Evolutionary conservation across 2,329 filamentous ascomycete genomes (phyloP), one percentile per base, ranked within the genome.

Genomic region (Ascochyta lentis): DNA sequence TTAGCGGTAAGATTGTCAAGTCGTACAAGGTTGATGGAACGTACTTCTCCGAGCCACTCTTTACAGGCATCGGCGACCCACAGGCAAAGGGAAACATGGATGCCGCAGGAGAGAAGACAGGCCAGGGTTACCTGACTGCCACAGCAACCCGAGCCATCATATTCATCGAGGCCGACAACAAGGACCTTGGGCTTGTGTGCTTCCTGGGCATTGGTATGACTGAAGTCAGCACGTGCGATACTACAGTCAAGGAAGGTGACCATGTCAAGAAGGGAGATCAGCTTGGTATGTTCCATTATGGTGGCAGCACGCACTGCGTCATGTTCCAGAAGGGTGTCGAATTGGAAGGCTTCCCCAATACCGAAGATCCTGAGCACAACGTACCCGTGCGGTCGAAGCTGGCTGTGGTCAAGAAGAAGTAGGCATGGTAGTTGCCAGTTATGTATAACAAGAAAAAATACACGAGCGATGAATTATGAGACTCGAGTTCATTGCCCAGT

Each of bases 251-350:
- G 63, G 83, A 87, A 67, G 89, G 88, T 0, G 81, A 91, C 69
- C 80, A 81, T 48, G 68, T 92, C 15, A 79, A 79, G 48, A 92
- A 91, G 79, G 90, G 90, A 1, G 84, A 91, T 4, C 78, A 91
- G 76, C 79, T 87, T 35, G 89, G 89, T 38, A 91, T 91, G 88
- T 92, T 92, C 74, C 89, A 92, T 68, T 92, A 88, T 69, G 89
- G 89, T n/a, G 89, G 90, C 0, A 88, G 84, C 6, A 86, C 85
- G 1, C 86, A 90, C 68, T 90, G 87, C 64, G 68, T 92, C 63
- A 67, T 92, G 3, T 91, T 92, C 76, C 75, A 84, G 24, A 80
- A 83, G 59, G 81, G 78, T 0, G 83, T 88, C 29, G 76, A 79
- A 29, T 53, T 79, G 38, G 70, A 76, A 1, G 56, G 44, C 0